A percentile compares a stretch with the other conserved stretches of the same genome.
phyloP scores from a whole-genome alignment of 1,284 basidiomycete genomes.

The Boletus semigastroideus region DNA sequence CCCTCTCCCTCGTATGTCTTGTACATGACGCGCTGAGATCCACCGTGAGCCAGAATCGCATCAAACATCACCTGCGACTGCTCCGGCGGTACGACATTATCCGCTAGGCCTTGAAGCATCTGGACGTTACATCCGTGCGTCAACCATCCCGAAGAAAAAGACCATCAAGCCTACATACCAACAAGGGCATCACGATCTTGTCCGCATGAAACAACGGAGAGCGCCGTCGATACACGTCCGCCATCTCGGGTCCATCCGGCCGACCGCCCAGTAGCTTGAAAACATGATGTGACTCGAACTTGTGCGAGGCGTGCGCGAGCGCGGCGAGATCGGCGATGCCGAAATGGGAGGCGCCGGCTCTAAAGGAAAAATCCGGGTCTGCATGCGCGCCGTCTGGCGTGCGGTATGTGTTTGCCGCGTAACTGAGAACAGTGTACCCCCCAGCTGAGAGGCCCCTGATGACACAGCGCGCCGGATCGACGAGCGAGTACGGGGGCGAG shows the following conservation, averaged over 20 bases:
- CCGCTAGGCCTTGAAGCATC: background rate
- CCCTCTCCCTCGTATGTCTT: conserved; percentile 1
- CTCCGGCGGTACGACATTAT: background rate
- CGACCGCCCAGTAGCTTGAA: background rate
- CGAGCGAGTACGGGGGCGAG: background rate
- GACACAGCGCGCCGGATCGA: conserved; percentile 1
- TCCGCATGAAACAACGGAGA: conserved; percentile 1
- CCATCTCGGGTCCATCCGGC: conserved; percentile 1
- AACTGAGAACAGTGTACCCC: conserved; percentile 2
- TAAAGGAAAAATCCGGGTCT: background rate
- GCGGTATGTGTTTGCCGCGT: background rate
- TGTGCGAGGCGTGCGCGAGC: background rate
- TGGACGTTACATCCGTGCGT: background rate
- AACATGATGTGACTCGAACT: conserved; percentile 1
- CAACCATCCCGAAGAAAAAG: background rate
- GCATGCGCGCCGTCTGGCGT: background rate
- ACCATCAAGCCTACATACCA: background rate
- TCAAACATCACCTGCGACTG: conserved; percentile 1
- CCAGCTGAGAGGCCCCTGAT: conserved; percentile 1
- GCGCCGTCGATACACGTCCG: background rate
- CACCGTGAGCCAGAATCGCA: background rate
- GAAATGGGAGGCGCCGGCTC: background rate
- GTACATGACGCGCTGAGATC: conserved; percentile 1
- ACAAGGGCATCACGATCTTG: background rate
- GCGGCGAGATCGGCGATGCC: background rate